Evolutionary conservation across 1,139 yeast genomes (phyloP), one percentile per base, ranked within the genome.

Genomic region (Debaryomyces sp.): DNA sequence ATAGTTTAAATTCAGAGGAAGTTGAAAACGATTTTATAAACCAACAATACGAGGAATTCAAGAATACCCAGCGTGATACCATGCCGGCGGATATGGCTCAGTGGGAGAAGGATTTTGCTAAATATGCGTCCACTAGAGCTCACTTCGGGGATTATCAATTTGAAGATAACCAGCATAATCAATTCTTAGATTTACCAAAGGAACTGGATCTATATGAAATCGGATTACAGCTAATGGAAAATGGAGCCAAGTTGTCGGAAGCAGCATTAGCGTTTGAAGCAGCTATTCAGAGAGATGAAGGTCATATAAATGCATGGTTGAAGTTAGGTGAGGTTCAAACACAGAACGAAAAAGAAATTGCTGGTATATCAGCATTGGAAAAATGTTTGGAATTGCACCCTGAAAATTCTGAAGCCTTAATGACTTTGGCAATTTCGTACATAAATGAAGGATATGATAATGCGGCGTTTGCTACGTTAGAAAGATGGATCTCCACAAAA

Each of bases 221-320:
- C 58, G 99, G 99, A 2, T 80, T 92, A 42, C 87, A 86, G 57
- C 75, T 94, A 56, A 89, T 92, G 97, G 97, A 90, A 63, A 87
- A 85, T 59, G 99, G 99, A 8, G 98, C 98, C n/a, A 91, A 90
- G 64, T 75, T 94, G 51, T 85, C 95, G 41, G 96, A 92, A 62
- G 98, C 98, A 3, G 97, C 97, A 0, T 74, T 94, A 57, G 97
- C 97, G 3, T 94, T 94, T 67, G 99, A 94, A 68, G 98, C 98
- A 3, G 98, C 98, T 0, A 90, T 92, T 32, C 90, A 89, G 67
- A 83, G 84, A 59, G 76, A 90, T 59, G 83, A 90, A 15, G 73
- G 75, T 37, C 97, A 92, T 61, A 82, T 87, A 3, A 89, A 89
- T 65, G 98, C 98, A 0, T 94, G 99, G 99, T 76, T 89, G 50